Evolutionary conservation across 1,284 basidiomycete species (phyloP).

Genomic region (Anthracocystis panici-leucophaei): DNA sequence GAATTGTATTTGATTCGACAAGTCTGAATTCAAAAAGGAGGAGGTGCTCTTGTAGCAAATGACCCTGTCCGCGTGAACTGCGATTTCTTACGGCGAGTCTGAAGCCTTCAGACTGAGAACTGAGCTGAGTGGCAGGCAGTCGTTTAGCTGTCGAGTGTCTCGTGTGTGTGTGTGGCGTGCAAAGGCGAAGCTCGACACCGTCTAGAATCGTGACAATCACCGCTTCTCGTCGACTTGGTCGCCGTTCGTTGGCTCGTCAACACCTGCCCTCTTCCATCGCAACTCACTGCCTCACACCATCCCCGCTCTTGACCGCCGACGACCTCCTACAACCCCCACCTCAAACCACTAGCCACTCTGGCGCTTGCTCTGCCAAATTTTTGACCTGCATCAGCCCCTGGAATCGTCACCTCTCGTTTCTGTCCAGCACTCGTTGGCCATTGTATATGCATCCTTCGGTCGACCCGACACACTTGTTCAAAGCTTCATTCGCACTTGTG

Average conservation of each 20-base stretch:
- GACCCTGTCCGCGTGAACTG: conserved; percentile 6
- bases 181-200: not conserved
- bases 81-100: not conserved
- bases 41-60: not conserved
- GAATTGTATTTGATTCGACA: too few species aligned
- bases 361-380: too few species aligned
- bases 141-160: not conserved
- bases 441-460: not conserved
- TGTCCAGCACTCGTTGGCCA: too few species aligned
- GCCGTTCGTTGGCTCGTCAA: too few species aligned
- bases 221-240: not conserved
- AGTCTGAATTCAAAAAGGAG: too few species aligned
- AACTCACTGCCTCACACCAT: not conserved
- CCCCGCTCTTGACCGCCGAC: not conserved
- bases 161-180: not conserved
- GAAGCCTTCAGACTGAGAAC: too few species aligned
- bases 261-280: not conserved
- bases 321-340: conserved; percentile 22
- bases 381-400: not conserved
- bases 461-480: not conserved
- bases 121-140: conserved; percentile 1
- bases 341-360: not conserved
- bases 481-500: not conserved
- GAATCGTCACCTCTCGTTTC: not conserved
- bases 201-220: not conserved